Base-by-base conservation (phyloP, 192 early-diverging fungal genomes). In the Helicostylum pulchrum region DNA sequence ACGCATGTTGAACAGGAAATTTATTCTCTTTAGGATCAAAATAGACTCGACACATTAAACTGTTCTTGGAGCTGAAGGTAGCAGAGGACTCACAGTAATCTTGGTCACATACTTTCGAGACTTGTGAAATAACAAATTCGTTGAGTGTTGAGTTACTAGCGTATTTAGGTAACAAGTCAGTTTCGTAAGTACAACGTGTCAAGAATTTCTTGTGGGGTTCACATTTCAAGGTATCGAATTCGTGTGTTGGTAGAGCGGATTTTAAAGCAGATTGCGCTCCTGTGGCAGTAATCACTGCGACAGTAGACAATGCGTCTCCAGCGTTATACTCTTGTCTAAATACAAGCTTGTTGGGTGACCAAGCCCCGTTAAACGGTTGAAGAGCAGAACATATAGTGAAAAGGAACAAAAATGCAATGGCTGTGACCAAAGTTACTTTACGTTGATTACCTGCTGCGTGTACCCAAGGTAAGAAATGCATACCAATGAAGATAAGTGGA, bases 401-500 rank as follows among this genome's bases (percentile, higher is more conserved):
- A 19, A 80, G 62, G n/a, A 69, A 58, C 0, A 70, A 10, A 11
- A 77, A 55, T 4, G 62, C 50, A 57, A 69, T 62, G 17, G 55
- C 48, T 1, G 57, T 62, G 46, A 48, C 17, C 5, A 57, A 19
- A n/a, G 23, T 53, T 0, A 63, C 67, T 23, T 59, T 45, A 7
- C 42, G 21, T 56, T 78, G 62, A 6, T 42, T 36, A 48, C 69
- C 71, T 0, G 74, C 75, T 20, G 68, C 58, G 30, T 80, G 76
- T 10, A 80, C 67, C 47, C 73, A 76, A 15, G 81, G 81, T 7
- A 83, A 49, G 55, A 80, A 68, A 7, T 73, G 76, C 30, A 83
- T 66, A 11, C 67, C 32, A 10, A 71, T 69, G 34, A 80, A 56
- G 31, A 67, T 34, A 12, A 68, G 65, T 23, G 73, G 77, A 3